Evolutionary conservation across 2,329 filamentous ascomycete genomes (phyloP), one percentile per base, ranked within the genome.

Genomic region (Xylaria multiplex): DNA sequence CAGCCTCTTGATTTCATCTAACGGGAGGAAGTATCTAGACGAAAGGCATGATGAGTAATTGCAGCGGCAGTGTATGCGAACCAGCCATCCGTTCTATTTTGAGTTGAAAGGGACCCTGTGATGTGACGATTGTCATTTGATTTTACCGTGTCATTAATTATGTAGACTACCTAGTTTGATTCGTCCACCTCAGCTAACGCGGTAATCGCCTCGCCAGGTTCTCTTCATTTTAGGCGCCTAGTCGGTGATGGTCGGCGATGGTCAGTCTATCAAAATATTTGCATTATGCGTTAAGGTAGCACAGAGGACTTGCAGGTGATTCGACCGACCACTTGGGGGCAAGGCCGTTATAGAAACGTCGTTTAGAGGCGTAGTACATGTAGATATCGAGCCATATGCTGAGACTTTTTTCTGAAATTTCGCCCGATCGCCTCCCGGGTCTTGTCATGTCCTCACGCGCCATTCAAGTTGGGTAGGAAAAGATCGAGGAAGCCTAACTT

Each of bases 101-200:
- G 19, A 43, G 37, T 27, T 40, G 35, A 35, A 9, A 54, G 27
- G 35, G 16, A 19, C 14, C 35, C 16, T 19, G 19, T 42, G 22
- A 54, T 40, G n/a, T 24, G 13, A 42, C 13, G 11, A 27, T 8
- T 30, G 32, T 54, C 7, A 6, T 14, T 27, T 24, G 19, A 35
- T 42, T 6, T 16, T n/a, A 54, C 32, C 32, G 40, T 32, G 50
- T 54, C 16, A 24, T 42, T 42, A 11, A 24, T 42, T 42, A 11
- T 42, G 42, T 6, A 54, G 37, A 54, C 11, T 24, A 19, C 19
- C 19, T 19, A 19, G 22, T 24, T 35, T 22, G 16, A 53, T 27
- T 54, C 52, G 52, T 22, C 35, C 46, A n/a, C 48, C 46, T 53
- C 3, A 43, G 14, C 58, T 42, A 24, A 35, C 22, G 24, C 24